These are phyloP conservation scores for Xylaria scruposa DNA, from an alignment of 495 filamentous ascomycete species.

Conservation along the genomic window DNA sequence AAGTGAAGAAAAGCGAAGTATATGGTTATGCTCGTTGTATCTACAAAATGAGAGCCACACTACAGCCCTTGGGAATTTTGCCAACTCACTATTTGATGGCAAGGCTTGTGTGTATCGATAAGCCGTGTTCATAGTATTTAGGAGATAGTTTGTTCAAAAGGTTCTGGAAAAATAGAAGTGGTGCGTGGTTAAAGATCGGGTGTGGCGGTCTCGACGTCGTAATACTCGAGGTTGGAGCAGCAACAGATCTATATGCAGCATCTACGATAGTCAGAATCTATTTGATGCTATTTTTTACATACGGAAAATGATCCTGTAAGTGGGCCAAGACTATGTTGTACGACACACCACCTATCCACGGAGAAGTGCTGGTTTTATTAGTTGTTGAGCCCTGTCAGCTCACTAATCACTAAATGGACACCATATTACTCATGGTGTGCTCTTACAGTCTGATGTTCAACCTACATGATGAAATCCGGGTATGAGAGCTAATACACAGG, in stretches of 20 bases:
- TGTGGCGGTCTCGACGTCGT: background rate
- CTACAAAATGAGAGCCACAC: background rate
- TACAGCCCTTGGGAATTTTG: background rate
- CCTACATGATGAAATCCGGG: background rate
- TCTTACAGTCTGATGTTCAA: background rate
- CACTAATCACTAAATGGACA: background rate
- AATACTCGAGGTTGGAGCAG: background rate
- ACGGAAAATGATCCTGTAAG: background rate
- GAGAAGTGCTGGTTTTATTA: background rate
- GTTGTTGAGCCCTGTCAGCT: constrained; percentile 11
- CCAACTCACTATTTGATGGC: background rate
- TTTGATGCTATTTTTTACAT: background rate
- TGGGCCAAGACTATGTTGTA: background rate
- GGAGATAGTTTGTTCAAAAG: background rate
- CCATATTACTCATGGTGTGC: background rate
- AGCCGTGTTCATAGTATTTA: background rate
- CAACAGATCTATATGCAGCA: background rate
- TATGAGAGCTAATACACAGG: background rate
- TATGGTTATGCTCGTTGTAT: background rate
- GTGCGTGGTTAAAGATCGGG: constrained; percentile 3
- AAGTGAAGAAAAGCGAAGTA: background rate
- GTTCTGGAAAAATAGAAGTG: background rate
- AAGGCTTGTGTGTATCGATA: background rate
- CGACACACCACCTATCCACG: background rate
- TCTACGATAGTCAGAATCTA: background rate